Conservation (phyloP, 306 rosid species). For the Ceratonia siliqua region DNA sequence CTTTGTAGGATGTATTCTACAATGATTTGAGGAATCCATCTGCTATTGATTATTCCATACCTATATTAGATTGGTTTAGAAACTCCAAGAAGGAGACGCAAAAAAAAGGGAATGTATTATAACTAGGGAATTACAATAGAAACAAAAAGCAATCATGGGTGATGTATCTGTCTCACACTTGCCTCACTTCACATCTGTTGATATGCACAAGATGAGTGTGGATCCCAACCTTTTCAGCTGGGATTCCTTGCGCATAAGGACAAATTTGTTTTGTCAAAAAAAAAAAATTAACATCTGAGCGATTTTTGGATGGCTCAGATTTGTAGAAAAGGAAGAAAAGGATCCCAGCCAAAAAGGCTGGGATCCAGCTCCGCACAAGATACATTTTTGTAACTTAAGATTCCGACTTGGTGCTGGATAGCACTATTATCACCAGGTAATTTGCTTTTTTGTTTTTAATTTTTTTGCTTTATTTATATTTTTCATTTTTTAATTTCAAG, state of each 20-base stretch:
- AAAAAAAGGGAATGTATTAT: conserved; percentile 74
- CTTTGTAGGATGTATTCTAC: conserved; percentile 72
- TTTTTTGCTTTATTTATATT: conserved; percentile 3
- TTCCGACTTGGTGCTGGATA: conserved; percentile 87
- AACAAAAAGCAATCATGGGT: conserved; percentile 68
- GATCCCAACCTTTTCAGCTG: no score
- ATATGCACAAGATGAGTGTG: no score
- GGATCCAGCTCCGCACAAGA: no score
- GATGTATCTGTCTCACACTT: conserved; percentile 51
- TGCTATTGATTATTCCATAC: conserved; percentile 69
- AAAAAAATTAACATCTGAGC: no score
- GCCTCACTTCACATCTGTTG: conserved; percentile 61
- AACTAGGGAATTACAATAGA: conserved; percentile 62
- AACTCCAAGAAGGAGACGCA: conserved; percentile 64
- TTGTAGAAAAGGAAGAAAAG: no score
- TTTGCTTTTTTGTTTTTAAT: conserved; percentile 10
- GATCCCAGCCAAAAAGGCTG: no score
- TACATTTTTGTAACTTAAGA: conserved; percentile 61
- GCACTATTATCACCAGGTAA: conserved; percentile 94
- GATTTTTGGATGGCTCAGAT: no score
- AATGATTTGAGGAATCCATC: conserved; percentile 85
- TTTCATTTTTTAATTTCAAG: neutral
- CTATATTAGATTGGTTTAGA: conserved; percentile 78
- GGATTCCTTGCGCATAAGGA: no score
- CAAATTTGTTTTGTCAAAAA: no score